These are phyloP conservation scores for Metarhizium album DNA, from an alignment of 2,329 filamentous ascomycete genomes.

Conservation along the genomic window DNA sequence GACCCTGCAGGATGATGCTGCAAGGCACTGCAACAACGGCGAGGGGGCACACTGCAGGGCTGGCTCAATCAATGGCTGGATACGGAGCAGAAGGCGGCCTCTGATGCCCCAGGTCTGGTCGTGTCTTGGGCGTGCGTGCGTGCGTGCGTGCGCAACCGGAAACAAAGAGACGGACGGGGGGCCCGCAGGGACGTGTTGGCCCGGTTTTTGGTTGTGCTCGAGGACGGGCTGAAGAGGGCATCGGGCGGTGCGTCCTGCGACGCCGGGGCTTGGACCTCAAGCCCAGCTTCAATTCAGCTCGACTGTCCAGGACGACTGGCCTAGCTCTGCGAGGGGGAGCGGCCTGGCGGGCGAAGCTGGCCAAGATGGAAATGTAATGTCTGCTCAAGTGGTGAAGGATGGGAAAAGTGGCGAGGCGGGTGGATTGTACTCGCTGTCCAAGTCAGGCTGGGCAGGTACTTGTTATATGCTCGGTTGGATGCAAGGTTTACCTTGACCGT, in stretches of 20 bases:
- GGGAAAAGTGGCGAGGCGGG: not conserved
- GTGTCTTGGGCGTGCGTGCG: too few relatives aligned
- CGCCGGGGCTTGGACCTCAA: too few relatives aligned
- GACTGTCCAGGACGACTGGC: too few relatives aligned
- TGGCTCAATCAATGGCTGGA: not conserved
- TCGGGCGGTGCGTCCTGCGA: not conserved
- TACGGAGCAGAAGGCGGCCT: not conserved
- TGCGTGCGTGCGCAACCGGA: too few relatives aligned
- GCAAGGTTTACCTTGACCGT: not conserved
- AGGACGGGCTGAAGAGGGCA: not conserved
- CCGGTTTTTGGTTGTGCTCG: not conserved
- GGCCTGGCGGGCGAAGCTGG: not conserved
- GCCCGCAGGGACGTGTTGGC: not conserved
- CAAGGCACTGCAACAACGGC: slow-evolving; percentile 10
- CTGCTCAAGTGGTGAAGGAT: not conserved
- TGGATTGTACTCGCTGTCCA: not conserved
- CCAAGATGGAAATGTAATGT: not conserved
- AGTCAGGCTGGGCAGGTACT: too few relatives aligned
- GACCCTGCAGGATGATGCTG: slow-evolving; percentile 14
- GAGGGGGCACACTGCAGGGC: not conserved
- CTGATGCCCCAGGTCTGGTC: not conserved
- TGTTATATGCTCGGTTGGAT: not conserved
- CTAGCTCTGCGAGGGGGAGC: too few relatives aligned
- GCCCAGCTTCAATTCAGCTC: too few relatives aligned
- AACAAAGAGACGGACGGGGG: not conserved